phyloP scores from a whole-genome alignment of 1,284 basidiomycete genomes.

The Trametes polyzona region DNA sequence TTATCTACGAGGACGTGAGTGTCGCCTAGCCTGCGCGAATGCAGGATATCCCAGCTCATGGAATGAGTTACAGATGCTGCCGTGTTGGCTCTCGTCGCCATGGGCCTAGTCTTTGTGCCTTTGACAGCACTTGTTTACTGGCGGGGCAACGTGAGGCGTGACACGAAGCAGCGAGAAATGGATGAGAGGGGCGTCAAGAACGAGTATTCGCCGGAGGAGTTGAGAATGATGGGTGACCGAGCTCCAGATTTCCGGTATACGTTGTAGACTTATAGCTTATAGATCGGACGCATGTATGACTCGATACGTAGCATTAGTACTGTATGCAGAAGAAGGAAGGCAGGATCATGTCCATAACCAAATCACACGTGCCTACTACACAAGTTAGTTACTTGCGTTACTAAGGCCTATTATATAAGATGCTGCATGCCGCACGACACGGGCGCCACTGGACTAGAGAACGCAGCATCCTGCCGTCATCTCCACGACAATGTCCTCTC shows the following conservation, averaged over 20 bases:
- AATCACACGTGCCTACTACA: too few relatives aligned
- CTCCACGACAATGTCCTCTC: too few relatives aligned
- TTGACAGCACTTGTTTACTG: conserved; percentile 53
- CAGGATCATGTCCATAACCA: too few relatives aligned
- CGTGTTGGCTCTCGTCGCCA: conserved; percentile 70
- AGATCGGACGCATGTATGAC: too few relatives aligned
- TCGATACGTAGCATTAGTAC: too few relatives aligned
- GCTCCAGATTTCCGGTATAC: conserved; percentile 71
- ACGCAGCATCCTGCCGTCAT: too few relatives aligned
- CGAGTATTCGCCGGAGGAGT: conserved; percentile 13
- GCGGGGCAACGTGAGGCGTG: conserved; percentile 54
- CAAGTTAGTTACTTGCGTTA: too few relatives aligned
- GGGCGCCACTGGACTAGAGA: too few relatives aligned
- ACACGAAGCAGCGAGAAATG: conserved; percentile 24
- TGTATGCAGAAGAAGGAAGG: too few relatives aligned
- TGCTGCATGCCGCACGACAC: too few relatives aligned
- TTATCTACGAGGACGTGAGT: conserved; percentile 63
- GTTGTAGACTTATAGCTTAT: too few relatives aligned
- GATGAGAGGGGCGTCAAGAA: conserved; percentile 17
- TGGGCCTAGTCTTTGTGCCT: conserved; percentile 60
- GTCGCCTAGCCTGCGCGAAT: background rate
- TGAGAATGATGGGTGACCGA: conserved; percentile 56
- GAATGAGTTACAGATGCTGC: conserved; percentile 50
- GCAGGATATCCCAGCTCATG: background rate
- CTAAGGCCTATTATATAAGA: too few relatives aligned